These are phyloP conservation scores for Paraphaeosphaeria minitans DNA, from an alignment of 2,329 filamentous ascomycete genomes.

Conservation along the genomic window DNA sequence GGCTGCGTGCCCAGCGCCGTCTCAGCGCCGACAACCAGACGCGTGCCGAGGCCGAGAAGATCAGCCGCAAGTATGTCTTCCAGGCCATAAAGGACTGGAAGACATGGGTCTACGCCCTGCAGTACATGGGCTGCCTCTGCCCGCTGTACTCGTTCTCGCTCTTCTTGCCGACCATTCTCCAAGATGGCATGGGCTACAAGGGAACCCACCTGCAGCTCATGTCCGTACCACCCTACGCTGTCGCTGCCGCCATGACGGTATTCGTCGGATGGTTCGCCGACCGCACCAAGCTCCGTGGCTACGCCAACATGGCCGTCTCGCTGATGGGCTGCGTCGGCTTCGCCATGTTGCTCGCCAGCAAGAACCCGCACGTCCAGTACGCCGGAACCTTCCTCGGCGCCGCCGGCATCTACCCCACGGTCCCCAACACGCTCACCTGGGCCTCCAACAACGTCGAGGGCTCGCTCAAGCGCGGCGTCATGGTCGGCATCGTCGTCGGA, in stretches of 20 bases:
- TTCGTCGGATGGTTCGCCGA: slow-evolving; percentile 76
- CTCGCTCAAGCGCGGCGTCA: slow-evolving; percentile 91
- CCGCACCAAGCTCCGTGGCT: slow-evolving; percentile 70
- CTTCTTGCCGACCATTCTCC: slow-evolving; percentile 55
- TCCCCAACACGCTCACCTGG: slow-evolving; percentile 88
- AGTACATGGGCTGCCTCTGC: slow-evolving; percentile 67
- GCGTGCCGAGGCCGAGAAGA: slow-evolving; percentile 60
- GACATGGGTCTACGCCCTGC: slow-evolving; percentile 59
- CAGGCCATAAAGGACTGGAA: slow-evolving; percentile 56
- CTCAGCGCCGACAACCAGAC: slow-evolving; percentile 72
- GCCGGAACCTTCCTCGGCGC: slow-evolving; percentile 84
- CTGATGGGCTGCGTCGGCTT: slow-evolving; percentile 78
- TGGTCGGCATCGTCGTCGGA: slow-evolving; percentile 83
- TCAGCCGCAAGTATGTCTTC: slow-evolving; percentile 47
- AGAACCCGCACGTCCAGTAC: slow-evolving; percentile 73
- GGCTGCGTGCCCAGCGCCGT: slow-evolving; percentile 64
- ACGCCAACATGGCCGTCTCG: slow-evolving; percentile 78
- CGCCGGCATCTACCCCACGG: slow-evolving; percentile 85
- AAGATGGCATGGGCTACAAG: slow-evolving; percentile 56
- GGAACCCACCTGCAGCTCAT: slow-evolving; percentile 71
- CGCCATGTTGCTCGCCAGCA: slow-evolving; percentile 73
- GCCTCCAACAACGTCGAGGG: slow-evolving; percentile 87
- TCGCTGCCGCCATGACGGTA: slow-evolving; percentile 72
- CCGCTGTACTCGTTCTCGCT: slow-evolving; percentile 44
- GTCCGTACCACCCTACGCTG: slow-evolving; percentile 76